Base-by-base conservation (phyloP, 306 rosid species). In the Citrullus mucosospermus region DNA sequence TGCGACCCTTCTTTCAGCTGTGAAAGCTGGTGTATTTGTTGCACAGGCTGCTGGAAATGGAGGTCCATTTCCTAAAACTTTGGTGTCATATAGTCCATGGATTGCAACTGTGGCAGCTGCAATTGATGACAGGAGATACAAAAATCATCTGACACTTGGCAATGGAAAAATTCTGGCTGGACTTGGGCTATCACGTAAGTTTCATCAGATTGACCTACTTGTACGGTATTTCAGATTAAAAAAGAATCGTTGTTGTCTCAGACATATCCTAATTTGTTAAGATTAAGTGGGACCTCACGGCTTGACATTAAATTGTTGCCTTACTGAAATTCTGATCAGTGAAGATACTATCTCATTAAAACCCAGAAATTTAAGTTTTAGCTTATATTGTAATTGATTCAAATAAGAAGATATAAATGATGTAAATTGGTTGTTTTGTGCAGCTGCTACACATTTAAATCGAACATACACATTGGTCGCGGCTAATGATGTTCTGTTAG, bases 11-110 rank as follows among this genome's bases (percentile, higher is more conserved):
- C 98, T 96, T 81, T 89, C 97, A 75, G 99, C 99, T 48, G 99
- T 96, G 89, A 96, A 93, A 85, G 99, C 99, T 60, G 99, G 99
- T 44, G 96, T 96, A 78, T 96, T 96, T 90, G 98, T 96, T 44
- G 99, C 94, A 55, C 99, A 96, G 88, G 99, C 99, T 32, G 99
- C 98, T 78, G 99, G 99, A 84, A 96, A 96, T 84, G 99, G 99
- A 46, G 99, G 99, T 50, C 99, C 99, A 57, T 96, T 90, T 81
- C 99, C 96, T 2, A 96, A 91, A 88, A 93, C 99, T 59, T 44
- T 96, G 89, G 93, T 96, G 85, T 96, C 99, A 7, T 96, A 96
- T 78, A 96, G 99, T 86, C 99, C 99, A 68, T 96, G 99, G 99
- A 96, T 96, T 85, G 83, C 88, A 51, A 84, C 99, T 67, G 91